Conservation (phyloP, 2,329 filamentous ascomycete species). For the Microdochium nivale region DNA sequence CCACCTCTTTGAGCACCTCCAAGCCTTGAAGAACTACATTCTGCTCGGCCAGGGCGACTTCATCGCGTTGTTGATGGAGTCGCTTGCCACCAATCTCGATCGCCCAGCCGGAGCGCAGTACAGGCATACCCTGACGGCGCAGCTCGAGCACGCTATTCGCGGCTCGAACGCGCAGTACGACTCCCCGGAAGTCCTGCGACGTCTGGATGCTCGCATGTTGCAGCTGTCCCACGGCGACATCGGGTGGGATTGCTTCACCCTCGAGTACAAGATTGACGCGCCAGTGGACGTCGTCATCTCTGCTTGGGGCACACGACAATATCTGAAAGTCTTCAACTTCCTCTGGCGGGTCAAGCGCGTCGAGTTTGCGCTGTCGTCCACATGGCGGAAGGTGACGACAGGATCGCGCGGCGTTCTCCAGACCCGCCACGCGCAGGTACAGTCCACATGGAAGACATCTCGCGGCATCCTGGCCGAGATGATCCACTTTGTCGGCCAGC, state of each 20-base stretch:
- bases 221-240: conserved; percentile 95
- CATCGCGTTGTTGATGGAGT: conserved; percentile 95
- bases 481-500: conserved; percentile 94
- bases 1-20: conserved; percentile 84
- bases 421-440: conserved; percentile 59
- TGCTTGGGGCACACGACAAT: conserved; percentile 89
- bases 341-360: conserved; percentile 97
- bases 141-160: conserved; percentile 92
- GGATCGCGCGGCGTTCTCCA: conserved; percentile 85
- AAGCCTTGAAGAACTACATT: conserved; percentile 89
- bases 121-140: conserved; percentile 92
- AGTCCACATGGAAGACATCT: conserved; percentile 80
- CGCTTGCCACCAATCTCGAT: conserved; percentile 83
- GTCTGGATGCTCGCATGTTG: conserved; percentile 95
- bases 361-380: conserved; percentile 83
- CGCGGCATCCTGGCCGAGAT: conserved; percentile 89
- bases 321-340: conserved; percentile 98
- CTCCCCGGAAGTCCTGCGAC: conserved; percentile 78
- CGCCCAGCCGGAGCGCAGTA: conserved; percentile 95
- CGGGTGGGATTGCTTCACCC: conserved; percentile 97
- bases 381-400: conserved; percentile 94
- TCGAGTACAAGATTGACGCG: conserved; percentile 96
- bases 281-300: conserved; percentile 96
- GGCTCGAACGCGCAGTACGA: conserved; percentile 97
- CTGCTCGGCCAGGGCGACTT: conserved; percentile 94